Evolutionary conservation across 2,329 filamentous ascomycete species (phyloP), one percentile per base, ranked within the genome.

Genomic region (Fusarium buxicola): DNA sequence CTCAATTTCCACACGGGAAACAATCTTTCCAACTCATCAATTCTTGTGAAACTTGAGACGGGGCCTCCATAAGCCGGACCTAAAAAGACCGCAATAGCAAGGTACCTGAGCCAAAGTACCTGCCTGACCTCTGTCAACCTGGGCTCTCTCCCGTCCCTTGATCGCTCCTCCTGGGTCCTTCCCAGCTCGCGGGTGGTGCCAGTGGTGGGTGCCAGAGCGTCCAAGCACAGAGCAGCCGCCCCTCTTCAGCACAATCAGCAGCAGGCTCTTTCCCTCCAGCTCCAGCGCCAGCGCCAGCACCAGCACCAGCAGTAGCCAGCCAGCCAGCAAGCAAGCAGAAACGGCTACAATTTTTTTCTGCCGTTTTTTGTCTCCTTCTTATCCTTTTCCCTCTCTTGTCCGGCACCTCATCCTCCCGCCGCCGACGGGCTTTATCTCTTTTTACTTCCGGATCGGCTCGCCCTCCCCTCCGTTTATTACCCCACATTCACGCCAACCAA

Each of bases 401-500:
- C 28, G 60, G 65, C 57, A 60, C 54, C 49, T 64, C 57, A 54
- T 44, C 52, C 41, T 57, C 35, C 48, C n/a, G 53, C 49, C 54
- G 50, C 41, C 53, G 51, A 58, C 46, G 50, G 45, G 34, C 45
- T 41, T 64, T 51, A 53, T 46, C 48, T 45, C 39, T 39, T 53
- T 46, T 45, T 55, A 55, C 59, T 43, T 54, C 44, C 51, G 55
- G 43, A 55, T 62, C 51, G 60, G 56, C 51, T 69, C 34, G 52
- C 54, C 49, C 54, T 61, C 55, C 30, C 51, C 56, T 55, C 50
- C 50, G 54, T 50, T 15, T 51, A 48, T 49, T 68, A 69, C 71
- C 71, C 69, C 71, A 73, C 71, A 72, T 53, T 50, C 55, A 55
- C 66, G 46, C 69, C 69, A 68, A 57, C 69, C 55, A 65, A 39